Base-by-base conservation (phyloP, 176 grass and related monocot genomes). In the Bonia amplexicaulis region DNA sequence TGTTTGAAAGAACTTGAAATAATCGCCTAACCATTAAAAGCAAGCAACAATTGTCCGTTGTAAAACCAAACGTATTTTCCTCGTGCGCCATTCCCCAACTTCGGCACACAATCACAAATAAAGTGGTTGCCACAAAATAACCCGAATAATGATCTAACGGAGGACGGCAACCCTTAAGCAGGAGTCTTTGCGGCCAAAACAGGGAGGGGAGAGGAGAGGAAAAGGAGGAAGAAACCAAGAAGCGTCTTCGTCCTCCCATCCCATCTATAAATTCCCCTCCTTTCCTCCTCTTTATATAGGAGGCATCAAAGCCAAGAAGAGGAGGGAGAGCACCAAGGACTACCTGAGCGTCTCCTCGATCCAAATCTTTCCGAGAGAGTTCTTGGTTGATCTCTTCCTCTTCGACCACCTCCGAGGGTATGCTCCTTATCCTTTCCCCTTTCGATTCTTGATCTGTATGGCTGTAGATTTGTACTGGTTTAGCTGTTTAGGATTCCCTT, bases 381-480 rank as follows among this genome's bases (percentile, higher is more conserved):
- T 91, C 85, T 91, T 87, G 89, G 85, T 80, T 76, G 76, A 84
- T 76, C 63, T 91, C 89, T 80, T 87, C 89, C 81, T 84, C 89
- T 59, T 84, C 69, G 11, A 83, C 80, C 80, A 20, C 89, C 88
- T 87, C 84, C 67, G 2, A 90, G 49, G 85, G 85, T 90, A 84
- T 15, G 69, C 22, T 1, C 47, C 44, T 22, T 58, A 13, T 17
- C 6, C 4, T 9, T 14, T 2, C 31, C 15, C 11, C 15, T 20
- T 37, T 31, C 19, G 60, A 42, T 74, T 53, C 64, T 9, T 73
- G 6, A 25, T 85, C 52, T 77, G 60, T 65, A 20, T 77, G 53
- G 2, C 51, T 67, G 25, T 65, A 5, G 14, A 23, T 54, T 17
- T 40, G 41, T 52, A 10, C 26, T 1, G 13, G 26, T 16, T 44